Percentiles rank a stretch among this genome's conserved stretches.
phyloP scores from a whole-genome alignment of 2,329 filamentous ascomycete genomes.

The Thelonectria rubi region DNA sequence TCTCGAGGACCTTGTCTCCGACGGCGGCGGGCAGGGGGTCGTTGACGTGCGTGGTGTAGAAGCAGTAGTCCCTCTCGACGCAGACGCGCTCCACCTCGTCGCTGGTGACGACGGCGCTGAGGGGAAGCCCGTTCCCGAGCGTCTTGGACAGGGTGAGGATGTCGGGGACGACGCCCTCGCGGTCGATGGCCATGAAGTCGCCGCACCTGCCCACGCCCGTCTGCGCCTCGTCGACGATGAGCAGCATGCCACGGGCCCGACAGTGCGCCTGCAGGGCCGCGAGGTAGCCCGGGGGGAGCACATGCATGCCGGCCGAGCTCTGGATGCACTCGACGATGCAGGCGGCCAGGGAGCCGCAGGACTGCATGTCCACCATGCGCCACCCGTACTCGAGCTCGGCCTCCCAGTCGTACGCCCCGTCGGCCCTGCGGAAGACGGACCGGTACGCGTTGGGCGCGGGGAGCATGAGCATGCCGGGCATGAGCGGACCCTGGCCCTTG shows the following conservation, averaged over 20 bases:
- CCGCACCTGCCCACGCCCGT: slow-evolving; percentile 66
- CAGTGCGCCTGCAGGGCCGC: slow-evolving; percentile 64
- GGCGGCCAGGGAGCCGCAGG: slow-evolving; percentile 68
- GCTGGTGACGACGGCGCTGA: slow-evolving; percentile 66
- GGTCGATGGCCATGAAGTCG: slow-evolving; percentile 66
- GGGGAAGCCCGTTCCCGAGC: slow-evolving; percentile 66
- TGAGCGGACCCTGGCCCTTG: slow-evolving; percentile 55
- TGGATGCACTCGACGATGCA: slow-evolving; percentile 71
- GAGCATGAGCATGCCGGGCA: slow-evolving; percentile 67
- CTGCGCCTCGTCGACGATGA: slow-evolving; percentile 70
- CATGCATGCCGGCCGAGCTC: slow-evolving; percentile 66
- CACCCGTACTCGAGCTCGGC: slow-evolving; percentile 69
- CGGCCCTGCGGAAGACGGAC: slow-evolving; percentile 65
- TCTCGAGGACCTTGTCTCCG: slow-evolving; percentile 68
- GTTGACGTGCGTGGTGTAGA: slow-evolving; percentile 70
- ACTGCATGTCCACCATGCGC: slow-evolving; percentile 66
- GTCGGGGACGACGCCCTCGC: slow-evolving; percentile 64
- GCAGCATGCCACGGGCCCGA: slow-evolving; percentile 64
- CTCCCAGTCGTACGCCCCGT: slow-evolving; percentile 70
- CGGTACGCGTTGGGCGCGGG: slow-evolving; percentile 69
- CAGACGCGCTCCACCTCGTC: slow-evolving; percentile 60
- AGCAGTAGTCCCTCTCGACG: slow-evolving; percentile 60
- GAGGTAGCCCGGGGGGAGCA: slow-evolving; percentile 67
- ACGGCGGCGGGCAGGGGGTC: slow-evolving; percentile 69
- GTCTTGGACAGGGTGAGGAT: slow-evolving; percentile 70